Base-by-base conservation (phyloP, 2,329 filamentous ascomycete species). In the Rutstroemia sp. region DNA sequence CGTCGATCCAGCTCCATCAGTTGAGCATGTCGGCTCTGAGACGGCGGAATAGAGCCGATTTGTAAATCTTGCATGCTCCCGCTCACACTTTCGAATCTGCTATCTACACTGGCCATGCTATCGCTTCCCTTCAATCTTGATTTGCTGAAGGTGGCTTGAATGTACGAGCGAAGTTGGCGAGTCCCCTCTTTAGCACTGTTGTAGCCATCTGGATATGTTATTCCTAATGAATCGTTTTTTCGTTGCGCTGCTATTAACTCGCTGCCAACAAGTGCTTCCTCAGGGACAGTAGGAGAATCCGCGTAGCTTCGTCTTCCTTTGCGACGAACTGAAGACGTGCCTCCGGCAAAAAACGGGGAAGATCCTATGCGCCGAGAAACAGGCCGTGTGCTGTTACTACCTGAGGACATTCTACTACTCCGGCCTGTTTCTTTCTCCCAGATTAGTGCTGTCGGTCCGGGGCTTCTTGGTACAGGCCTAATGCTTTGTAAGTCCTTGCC, bases 341-440 rank as follows among this genome's bases (percentile, higher is more conserved):
- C 39, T 1, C 57, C 54, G 8, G 64, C 63, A 5, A 68, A 68
- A 57, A 69, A 69, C 6, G 67, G 66, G 7, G 64, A 65, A 3
- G 60, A 60, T 10, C 65, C 65, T 4, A 46, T 45, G 10, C 67
- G 58, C 46, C 67, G 57, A 38, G 60, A 63, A 0, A 67, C 56
- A 21, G 65, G 65, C 5, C 63, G 58, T 47, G 56, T 39, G 51
- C 48, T 34, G 48, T 56, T 51, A 51, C 57, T 61, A 25, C 48
- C 61, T 23, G 45, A 46, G 5, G 51, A 55, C 14, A 42, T 25
- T 10, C 49, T 47, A 44, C 27, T 56, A 45, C 17, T 56, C 16
- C 17, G 23, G 14, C 53, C 53, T 0, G 47, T 56, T n/a, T 56
- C 54, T 25, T 51, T 34, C 21, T 51, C 48, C 48, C 48, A 56